Base-by-base conservation (phyloP, 2,329 filamentous ascomycete genomes). In the Amphichorda felina region DNA sequence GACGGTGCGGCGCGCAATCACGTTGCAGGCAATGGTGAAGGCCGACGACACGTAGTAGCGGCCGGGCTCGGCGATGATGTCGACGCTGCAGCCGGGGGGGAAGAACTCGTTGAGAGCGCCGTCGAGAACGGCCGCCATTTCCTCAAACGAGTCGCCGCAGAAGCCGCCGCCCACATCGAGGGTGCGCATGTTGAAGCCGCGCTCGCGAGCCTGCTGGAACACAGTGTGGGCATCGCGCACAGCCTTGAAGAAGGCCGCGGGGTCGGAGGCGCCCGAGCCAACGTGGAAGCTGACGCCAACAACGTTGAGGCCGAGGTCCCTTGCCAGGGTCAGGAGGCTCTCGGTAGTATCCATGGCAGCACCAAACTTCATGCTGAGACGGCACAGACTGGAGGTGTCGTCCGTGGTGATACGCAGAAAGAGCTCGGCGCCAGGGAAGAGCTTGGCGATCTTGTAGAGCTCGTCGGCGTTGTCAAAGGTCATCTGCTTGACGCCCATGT, bases 381-480 rank as follows among this genome's bases (percentile, higher is more conserved):
- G 86, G 68, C 91, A 96, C 48, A 96, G 63, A 58, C 86, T 94
- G 42, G 85, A 86, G 31, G 88, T 93, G 58, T 98, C 91, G 55
- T 98, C 91, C 41, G 91, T 98, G 55, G 87, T 70, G 63, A 98
- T 98, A 50, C 91, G 88, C 41, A 98, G 70, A 60, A 82, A 94
- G 29, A 98, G 77, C 65, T 95, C 85, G 19, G 91, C 91, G 33
- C 76, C 77, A 3, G 91, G 89, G 54, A 75, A 95, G 49, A 91
- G 75, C 60, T 86, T 82, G 61, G 93, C 91, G 59, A 94, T 89
- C 73, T 98, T 98, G 75, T 89, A 86, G 35, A 98, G 75, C 70
- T 98, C 91, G 58, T 98, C 91, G 56, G 82, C 77, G 50, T 98
- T 98, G 72, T 98, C 91, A 55, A 98, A 96, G 3, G 91, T 98